phyloP scores from a whole-genome alignment of 2,329 filamentous ascomycete species.

The Fusarium sp. region DNA sequence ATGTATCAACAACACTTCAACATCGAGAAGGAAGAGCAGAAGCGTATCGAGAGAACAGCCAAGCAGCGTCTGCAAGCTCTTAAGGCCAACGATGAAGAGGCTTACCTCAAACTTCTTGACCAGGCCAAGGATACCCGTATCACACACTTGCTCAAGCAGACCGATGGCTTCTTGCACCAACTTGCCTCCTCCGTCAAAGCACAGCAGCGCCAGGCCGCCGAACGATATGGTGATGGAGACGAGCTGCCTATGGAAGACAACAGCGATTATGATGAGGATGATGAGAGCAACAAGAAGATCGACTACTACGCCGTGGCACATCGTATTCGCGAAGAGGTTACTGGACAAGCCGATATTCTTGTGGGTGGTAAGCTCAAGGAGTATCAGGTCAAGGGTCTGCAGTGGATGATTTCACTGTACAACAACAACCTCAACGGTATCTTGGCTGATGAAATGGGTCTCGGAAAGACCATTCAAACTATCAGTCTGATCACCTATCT shows the following conservation, averaged over 20 bases:
- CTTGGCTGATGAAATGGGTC: constrained; percentile 98
- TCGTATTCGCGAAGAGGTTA: constrained; percentile 92
- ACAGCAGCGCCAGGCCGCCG: constrained; percentile 86
- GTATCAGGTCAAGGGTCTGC: constrained; percentile 97
- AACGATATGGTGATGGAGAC: constrained; percentile 78
- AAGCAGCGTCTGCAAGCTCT: constrained; percentile 99
- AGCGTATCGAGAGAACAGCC: constrained; percentile 94
- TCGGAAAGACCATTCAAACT: constrained; percentile 99
- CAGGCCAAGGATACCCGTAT: constrained; percentile 99
- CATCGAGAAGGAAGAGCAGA: constrained; percentile 99
- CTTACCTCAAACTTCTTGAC: constrained; percentile 96
- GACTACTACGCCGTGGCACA: constrained; percentile 99
- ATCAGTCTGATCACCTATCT: constrained; percentile 98
- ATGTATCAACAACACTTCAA: constrained; percentile 93
- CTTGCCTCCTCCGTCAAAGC: constrained; percentile 93
- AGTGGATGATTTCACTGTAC: constrained; percentile 99
- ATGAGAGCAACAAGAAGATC: constrained; percentile 81
- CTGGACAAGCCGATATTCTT: constrained; percentile 82
- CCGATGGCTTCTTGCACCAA: constrained; percentile 96
- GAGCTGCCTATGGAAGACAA: constrained; percentile 69
- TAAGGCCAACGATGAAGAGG: constrained; percentile 99
- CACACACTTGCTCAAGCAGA: constrained; percentile 95
- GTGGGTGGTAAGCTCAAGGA: constrained; percentile 95
- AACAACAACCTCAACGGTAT: constrained; percentile 99
- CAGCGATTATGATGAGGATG: constrained; percentile 75